Percentiles rank a stretch among this genome's conserved stretches.
These are phyloP conservation scores for Centella asiatica DNA, from an alignment of 129 eudicot genomes.

Conservation along the genomic window DNA sequence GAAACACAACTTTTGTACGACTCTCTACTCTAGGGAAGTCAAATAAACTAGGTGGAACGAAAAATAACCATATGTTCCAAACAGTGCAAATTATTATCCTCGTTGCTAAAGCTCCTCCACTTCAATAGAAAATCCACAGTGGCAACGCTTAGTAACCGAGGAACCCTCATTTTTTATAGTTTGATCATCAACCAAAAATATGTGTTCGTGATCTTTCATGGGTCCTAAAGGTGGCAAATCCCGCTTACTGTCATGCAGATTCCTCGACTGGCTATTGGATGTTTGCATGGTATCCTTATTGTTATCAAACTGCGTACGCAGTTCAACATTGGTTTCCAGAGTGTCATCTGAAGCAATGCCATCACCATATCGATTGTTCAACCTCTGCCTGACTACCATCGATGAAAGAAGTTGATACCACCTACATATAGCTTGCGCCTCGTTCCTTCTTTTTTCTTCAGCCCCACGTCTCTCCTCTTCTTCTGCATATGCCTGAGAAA, in stretches of 20 bases:
- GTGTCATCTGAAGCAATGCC: constrained; percentile 14
- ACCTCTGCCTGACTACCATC: constrained; percentile 66
- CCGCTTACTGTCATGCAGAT: constrained; percentile 9
- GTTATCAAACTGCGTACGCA: constrained; percentile 7
- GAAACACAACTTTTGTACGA: too few species aligned
- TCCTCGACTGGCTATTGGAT: constrained; percentile 18
- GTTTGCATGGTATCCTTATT: constrained; percentile 13
- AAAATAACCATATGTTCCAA: neutral
- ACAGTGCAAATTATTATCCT: neutral
- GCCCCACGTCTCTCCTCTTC: constrained; percentile 70
- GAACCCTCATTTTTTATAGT: constrained; percentile 31
- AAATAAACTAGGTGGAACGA: neutral
- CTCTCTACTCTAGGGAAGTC: neutral
- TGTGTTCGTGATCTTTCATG: constrained; percentile 59
- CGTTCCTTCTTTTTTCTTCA: constrained; percentile 62
- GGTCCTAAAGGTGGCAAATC: constrained; percentile 5
- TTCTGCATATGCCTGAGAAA: constrained; percentile 68
- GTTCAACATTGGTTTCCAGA: constrained; percentile 12
- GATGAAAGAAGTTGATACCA: constrained; percentile 99
- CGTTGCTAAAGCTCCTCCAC: constrained; percentile 57
- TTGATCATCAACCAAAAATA: constrained; percentile 45
- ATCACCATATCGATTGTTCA: constrained; percentile 52
- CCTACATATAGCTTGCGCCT: constrained; percentile 64
- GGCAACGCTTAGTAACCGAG: constrained; percentile 48
- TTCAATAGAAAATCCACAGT: constrained; percentile 71